Evolutionary conservation across 345 rosid genomes (phyloP).

Genomic region (Eucalyptus decipiens): DNA sequence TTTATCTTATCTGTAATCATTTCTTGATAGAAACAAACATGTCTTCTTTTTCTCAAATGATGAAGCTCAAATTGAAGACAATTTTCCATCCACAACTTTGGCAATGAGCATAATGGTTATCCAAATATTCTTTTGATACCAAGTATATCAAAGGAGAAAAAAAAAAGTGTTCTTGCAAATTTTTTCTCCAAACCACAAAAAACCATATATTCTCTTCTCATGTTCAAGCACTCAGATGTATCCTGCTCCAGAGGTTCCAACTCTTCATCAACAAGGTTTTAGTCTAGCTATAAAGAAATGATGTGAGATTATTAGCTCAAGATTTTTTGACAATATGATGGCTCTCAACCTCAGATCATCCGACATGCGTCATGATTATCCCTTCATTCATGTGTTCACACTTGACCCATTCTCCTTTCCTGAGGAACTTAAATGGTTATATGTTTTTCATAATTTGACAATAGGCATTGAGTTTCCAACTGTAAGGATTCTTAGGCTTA

Average conservation of each 20-base stretch:
- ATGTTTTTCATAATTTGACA: not conserved
- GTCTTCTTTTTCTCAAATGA: not conserved
- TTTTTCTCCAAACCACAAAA: not conserved
- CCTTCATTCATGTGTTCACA: not conserved
- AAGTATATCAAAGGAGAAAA: too few species aligned
- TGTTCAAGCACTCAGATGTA: fast-evolving
- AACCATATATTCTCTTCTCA: too few species aligned
- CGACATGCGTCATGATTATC: not conserved
- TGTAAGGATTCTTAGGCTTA: not conserved
- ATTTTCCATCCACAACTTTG: not conserved
- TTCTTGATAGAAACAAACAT: too few species aligned
- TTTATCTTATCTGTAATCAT: too few species aligned
- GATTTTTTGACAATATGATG: not conserved
- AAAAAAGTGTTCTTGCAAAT: not conserved
- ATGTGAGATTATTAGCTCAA: not conserved
- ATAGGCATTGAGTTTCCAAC: not conserved
- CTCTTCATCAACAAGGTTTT: too few species aligned
- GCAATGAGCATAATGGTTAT: not conserved
- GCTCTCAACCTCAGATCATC: fast-evolving
- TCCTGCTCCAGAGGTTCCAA: fast-evolving
- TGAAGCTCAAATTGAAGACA: not conserved
- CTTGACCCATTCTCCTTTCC: fast-evolving
- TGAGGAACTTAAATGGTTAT: not conserved
- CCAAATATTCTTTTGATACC: not conserved
- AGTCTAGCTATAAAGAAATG: not conserved